Conservation (phyloP, 257 asterid species). For the Galeopsis tetrahit region DNA sequence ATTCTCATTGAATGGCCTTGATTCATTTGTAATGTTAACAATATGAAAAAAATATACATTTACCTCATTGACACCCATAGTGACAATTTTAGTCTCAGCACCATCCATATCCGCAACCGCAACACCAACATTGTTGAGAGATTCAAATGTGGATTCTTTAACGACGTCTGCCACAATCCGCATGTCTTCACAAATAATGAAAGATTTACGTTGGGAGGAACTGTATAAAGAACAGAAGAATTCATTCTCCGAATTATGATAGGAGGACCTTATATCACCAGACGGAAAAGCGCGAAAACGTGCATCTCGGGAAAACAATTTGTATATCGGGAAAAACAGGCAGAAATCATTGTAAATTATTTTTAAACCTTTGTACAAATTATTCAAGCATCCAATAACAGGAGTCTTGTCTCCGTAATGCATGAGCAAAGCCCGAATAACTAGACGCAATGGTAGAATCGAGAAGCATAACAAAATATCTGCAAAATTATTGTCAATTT, state of each 20-base stretch:
- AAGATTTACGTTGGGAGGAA: not conserved
- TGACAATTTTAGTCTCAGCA: not conserved
- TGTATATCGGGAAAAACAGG: too few relatives aligned
- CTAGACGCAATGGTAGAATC: conserved; percentile 26
- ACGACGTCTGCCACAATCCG: not conserved
- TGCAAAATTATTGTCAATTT: not conserved
- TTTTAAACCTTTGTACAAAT: conserved; percentile 4
- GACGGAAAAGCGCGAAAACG: too few relatives aligned
- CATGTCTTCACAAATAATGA: conserved; percentile 28
- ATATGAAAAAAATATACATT: not conserved
- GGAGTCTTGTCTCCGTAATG: conserved; percentile 3
- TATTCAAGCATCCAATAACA: conserved; percentile 26
- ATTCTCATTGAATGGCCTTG: too few relatives aligned
- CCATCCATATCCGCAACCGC: not conserved
- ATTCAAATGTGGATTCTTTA: not conserved
- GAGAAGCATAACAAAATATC: conserved; percentile 35
- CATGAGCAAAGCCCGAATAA: not conserved
- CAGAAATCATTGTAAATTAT: not conserved
- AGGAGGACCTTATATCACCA: too few relatives aligned
- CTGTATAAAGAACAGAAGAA: not conserved
- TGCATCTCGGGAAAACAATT: too few relatives aligned
- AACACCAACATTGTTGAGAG: not conserved
- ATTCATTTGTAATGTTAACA: too few relatives aligned
- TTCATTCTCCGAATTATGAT: not conserved
- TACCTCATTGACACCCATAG: conserved; percentile 1